Evolutionary conservation across 257 asterid genomes (phyloP).

Genomic region (Jacaranda mimosifolia): DNA sequence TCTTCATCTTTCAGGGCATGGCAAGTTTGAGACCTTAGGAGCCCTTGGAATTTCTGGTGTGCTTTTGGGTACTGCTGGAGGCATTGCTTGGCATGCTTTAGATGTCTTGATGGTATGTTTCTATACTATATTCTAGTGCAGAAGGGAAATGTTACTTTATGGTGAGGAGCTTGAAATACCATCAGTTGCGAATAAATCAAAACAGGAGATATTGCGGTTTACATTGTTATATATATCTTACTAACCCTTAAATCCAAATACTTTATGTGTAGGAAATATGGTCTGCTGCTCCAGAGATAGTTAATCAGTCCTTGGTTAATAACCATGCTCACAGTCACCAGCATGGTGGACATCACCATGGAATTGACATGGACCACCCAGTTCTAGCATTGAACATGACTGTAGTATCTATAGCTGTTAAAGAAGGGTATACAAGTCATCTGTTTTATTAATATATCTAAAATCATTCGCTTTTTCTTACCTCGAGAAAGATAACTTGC

Average conservation of each 20-base stretch:
- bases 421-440: conserved; percentile 81
- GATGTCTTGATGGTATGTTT: conserved; percentile 70
- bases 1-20: conserved; percentile 75
- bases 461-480: conserved; percentile 2
- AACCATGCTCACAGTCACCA: conserved; percentile 55
- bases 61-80: conserved; percentile 95
- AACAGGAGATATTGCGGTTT: conserved; percentile 9
- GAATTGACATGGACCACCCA: conserved; percentile 92
- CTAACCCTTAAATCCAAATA: background rate
- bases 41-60: conserved; percentile 90
- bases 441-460: background rate
- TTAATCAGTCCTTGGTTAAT: conserved; percentile 60
- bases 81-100: conserved; percentile 95
- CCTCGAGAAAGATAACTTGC: conserved; percentile 5
- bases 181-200: background rate
- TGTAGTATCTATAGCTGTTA: conserved; percentile 76
- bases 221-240: background rate
- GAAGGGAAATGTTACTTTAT: background rate
- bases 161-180: conserved; percentile 15
- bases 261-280: conserved; percentile 62
- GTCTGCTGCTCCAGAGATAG: conserved; percentile 73
- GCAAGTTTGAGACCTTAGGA: conserved; percentile 96
- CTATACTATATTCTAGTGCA: conserved; percentile 18
- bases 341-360: conserved; percentile 76
- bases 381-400: conserved; percentile 87